Evolutionary conservation across 768 basidiomycete genomes (phyloP).

Genomic region (Mycena pura): DNA sequence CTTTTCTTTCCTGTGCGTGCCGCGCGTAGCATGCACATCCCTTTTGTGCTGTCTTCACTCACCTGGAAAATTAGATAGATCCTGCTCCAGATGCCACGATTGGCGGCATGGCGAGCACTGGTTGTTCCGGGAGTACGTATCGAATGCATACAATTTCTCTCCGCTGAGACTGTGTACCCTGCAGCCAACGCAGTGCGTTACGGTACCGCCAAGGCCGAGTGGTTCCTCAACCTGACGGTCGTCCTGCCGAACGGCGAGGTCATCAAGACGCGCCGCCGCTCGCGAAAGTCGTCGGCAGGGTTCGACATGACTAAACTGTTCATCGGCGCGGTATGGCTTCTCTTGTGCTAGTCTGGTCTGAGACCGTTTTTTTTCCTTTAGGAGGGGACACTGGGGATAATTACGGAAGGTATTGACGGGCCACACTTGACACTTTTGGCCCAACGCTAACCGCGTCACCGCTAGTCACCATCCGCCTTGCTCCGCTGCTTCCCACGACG

Average conservation of each 20-base stretch:
- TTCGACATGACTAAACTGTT: constrained; percentile 88
- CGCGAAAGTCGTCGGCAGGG: constrained; percentile 87
- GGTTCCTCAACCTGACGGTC: constrained; percentile 92
- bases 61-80: constrained; percentile 57
- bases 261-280: constrained; percentile 83
- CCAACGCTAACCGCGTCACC: not conserved
- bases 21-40: no score
- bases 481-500: constrained; percentile 82
- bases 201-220: constrained; percentile 88
- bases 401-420: constrained; percentile 72
- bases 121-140: constrained; percentile 78
- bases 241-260: constrained; percentile 90
- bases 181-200: constrained; percentile 85
- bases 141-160: constrained; percentile 25
- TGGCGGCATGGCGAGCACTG: constrained; percentile 88
- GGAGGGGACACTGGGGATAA: constrained; percentile 80
- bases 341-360: no score
- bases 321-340: constrained; percentile 72
- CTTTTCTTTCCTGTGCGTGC: constrained; percentile 84
- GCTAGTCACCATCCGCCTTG: constrained; percentile 82
- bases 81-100: constrained; percentile 83
- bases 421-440: not conserved
- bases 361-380: not conserved
- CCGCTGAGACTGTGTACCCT: not conserved
- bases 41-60: not conserved